phyloP scores from a whole-genome alignment of 2,329 filamentous ascomycete genomes.

The Chaetomium sp. region DNA sequence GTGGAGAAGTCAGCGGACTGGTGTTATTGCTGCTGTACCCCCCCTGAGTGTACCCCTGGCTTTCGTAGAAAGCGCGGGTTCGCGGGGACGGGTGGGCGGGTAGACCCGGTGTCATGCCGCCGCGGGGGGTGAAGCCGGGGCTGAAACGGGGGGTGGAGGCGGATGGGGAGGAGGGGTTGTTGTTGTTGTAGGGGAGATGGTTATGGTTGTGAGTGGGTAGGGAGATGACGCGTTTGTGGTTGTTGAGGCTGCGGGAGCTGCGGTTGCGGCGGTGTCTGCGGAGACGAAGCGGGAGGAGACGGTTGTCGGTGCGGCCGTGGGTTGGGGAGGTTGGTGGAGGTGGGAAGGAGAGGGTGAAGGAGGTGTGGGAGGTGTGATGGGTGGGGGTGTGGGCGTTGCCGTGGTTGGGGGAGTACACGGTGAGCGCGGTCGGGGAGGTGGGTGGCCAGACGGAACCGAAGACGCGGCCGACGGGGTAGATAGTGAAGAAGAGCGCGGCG shows the following conservation, averaged over 20 bases:
- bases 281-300: constrained; percentile 11
- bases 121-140: constrained; percentile 1
- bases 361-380: constrained; percentile 35
- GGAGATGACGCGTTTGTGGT: constrained; percentile 12
- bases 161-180: constrained; percentile 3
- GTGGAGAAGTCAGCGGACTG: constrained; percentile 11
- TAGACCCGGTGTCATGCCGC: constrained; percentile 4
- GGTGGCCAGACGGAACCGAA: constrained; percentile 37
- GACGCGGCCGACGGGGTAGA: constrained; percentile 33
- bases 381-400: constrained; percentile 11
- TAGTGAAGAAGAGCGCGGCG: constrained; percentile 30
- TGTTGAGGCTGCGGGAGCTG: constrained; percentile 5
- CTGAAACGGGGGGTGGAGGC: constrained; percentile 2
- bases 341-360: constrained; percentile 35
- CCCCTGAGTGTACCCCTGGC: background rate
- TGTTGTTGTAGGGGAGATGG: too few relatives aligned
- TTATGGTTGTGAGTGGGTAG: background rate
- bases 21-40: background rate
- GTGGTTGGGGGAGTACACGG: background rate
- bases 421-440: constrained; percentile 28
- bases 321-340: constrained; percentile 28
- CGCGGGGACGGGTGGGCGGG: constrained; percentile 11
- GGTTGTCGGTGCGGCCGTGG: background rate
- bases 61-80: too few relatives aligned
- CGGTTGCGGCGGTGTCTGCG: constrained; percentile 5